Evolutionary conservation across 805 yeast species (phyloP), one percentile per base, ranked within the genome.

Genomic region (Saccharomycopsis sp.): DNA sequence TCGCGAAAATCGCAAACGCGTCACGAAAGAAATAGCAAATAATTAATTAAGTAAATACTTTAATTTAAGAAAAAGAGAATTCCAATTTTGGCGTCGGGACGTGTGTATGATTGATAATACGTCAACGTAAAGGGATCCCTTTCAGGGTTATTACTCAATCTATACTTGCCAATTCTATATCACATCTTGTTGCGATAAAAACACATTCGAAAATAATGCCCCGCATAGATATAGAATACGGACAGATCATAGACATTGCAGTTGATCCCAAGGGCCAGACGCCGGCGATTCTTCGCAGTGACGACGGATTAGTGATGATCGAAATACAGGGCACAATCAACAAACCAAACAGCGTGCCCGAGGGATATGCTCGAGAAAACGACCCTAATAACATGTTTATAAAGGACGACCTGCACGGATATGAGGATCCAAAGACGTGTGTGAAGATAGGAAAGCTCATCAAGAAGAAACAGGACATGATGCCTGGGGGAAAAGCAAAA

Each of bases 251-350:
- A 12, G 21, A 44, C 21, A 44, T 44, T 5, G 48, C 48, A 4
- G 16, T 16, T 7, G 48, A 44, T 44, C 18, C 18, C 7, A 44
- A 44, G 16, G 48, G 21, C 21, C 21, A 44, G 48, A 44, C 18
- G 4, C 48, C 48, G 1, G 46, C 52, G n/a, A 55, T 54, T 40
- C 53, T 58, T 9, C 41, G 54, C 18, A 29, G 47, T 9, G 57
- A 56, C 2, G 53, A 55, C 7, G 63, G 63, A 3, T 44, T 60
- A 9, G 54, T 58, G 48, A 24, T 60, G 34, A 53, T 60, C 24
- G 63, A 60, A n/a, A 55, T 60, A 16, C 63, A 60, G 18, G 61
- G 59, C 2, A 60, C 63, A 8, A 58, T 61, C 24, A 55, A 60
- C 21, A 50, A 55, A 20, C 60, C 60, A n/a, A 37, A 14, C 2